These are phyloP conservation scores for Yamadazyma mexicana DNA, from an alignment of 1,139 yeast species.

Conservation along the genomic window DNA sequence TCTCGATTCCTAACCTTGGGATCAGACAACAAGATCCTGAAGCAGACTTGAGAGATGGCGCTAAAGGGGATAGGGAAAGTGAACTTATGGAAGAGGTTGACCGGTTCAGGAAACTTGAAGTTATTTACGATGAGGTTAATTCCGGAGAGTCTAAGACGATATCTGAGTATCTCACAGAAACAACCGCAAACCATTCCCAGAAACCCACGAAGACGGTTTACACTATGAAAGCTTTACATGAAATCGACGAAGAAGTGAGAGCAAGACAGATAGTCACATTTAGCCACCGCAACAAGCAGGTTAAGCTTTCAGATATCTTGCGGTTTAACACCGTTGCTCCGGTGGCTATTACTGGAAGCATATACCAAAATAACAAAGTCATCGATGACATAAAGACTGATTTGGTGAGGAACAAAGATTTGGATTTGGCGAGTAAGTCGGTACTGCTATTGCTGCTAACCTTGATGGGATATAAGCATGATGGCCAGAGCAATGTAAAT, in stretches of 20 bases:
- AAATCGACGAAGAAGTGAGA: constrained; percentile 8
- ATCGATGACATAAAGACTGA: constrained; percentile 11
- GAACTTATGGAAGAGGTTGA: too few species aligned
- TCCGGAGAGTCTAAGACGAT: constrained; percentile 7
- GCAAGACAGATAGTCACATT: background rate
- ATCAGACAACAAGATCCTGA: too few species aligned
- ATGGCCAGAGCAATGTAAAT: constrained; percentile 23
- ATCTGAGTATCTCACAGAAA: constrained; percentile 4
- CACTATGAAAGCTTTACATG: constrained; percentile 14
- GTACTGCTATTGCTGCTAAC: constrained; percentile 16
- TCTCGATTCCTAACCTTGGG: background rate
- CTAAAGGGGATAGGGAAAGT: constrained; percentile 4
- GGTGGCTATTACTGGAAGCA: constrained; percentile 2
- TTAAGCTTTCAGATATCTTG: constrained; percentile 9
- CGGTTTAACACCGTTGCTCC: constrained; percentile 11
- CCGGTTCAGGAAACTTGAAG: constrained; percentile 14
- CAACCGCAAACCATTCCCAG: too few species aligned
- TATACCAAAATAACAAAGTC: constrained; percentile 11
- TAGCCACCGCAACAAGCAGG: background rate
- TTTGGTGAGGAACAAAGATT: constrained; percentile 7
- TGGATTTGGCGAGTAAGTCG: constrained; percentile 13
- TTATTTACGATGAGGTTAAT: constrained; percentile 15
- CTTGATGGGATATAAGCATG: constrained; percentile 16
- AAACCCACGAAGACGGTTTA: constrained; percentile 9
- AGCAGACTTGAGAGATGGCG: too few species aligned